Base-by-base conservation (phyloP, 176 grass and related monocot genomes). In the Zea luxurians region DNA sequence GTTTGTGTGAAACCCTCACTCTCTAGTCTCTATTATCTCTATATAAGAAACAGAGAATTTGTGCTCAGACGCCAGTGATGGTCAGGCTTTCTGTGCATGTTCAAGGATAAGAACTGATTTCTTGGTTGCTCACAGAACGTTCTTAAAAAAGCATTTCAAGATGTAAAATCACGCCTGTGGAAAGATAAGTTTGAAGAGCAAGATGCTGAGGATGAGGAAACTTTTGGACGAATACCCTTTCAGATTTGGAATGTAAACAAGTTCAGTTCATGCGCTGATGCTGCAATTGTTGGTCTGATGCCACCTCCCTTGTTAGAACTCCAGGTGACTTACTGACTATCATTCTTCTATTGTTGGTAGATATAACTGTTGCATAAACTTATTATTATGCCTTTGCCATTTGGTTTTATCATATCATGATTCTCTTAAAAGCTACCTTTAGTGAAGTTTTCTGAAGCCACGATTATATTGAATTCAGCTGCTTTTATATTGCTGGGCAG, bases 191-290 rank as follows among this genome's bases (percentile, higher is more conserved):
- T 92, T 86, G 75, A 84, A 67, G 68, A 90, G 35, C 72, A 70
- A 68, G 84, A 88, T 58, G 53, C 66, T 45, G 89, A 75, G 54
- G 84, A 86, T 48, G 91, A 85, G 38, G 78, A 48, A 86, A 85
- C 87, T 43, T 94, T 88, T 80, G 68, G 75, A 75, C 92, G 73
- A 60, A 79, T 90, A 77, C 91, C 85, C 10, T 91, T 90, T 76
- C 89, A 88, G 73, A 85, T 94, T 73, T 97, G 91, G 95, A 92
- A 92, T 64, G 84, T 97, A 41, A 86, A 82, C 80, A 97, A 97
- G 75, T 94, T 88, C 3, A 78, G 95, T 73, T 85, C 78, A 78
- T 94, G 87, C 78, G 87, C 80, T 71, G 95, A 97, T 88, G 89
- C 89, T 17, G 89, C 91, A 41, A 88, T 94, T 82, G 85, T 91